Conservation (phyloP, 441 rosid genomes). For the Gossypium gossypioides region DNA sequence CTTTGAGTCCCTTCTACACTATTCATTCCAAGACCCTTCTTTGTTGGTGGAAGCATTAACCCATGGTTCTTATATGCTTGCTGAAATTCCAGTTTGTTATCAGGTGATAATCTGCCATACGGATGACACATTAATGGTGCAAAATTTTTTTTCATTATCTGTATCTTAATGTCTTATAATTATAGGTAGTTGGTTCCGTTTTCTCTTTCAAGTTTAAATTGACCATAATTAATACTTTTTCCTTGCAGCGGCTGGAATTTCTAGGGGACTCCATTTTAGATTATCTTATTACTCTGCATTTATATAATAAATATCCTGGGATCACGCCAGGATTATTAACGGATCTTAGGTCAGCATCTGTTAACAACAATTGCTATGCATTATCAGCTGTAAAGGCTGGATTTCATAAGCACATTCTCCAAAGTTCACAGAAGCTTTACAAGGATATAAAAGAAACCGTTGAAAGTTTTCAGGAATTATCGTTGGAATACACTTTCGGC, state of each 20-base stretch:
- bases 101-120: slow-evolving; percentile 33
- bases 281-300: slow-evolving; percentile 53
- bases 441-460: slow-evolving; percentile 37
- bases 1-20: slow-evolving; percentile 48
- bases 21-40: slow-evolving; percentile 54
- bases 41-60: slow-evolving; percentile 82
- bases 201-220: neutral
- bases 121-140: neutral
- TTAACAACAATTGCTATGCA: slow-evolving; percentile 82
- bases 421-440: slow-evolving; percentile 58
- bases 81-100: slow-evolving; percentile 83
- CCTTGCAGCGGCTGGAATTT: slow-evolving; percentile 75
- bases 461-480: slow-evolving; percentile 21
- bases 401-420: slow-evolving; percentile 58
- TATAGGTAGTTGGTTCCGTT: neutral
- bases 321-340: slow-evolving; percentile 71
- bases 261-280: slow-evolving; percentile 87
- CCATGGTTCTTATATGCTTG: slow-evolving; percentile 85
- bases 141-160: neutral
- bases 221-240: neutral
- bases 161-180: neutral
- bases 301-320: slow-evolving; percentile 44
- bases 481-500: slow-evolving; percentile 44
- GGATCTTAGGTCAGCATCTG: slow-evolving; percentile 85
- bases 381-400: slow-evolving; percentile 42